A percentile compares a stretch with the other conserved stretches of the same genome.
Evolutionary conservation across 2,329 filamentous ascomycete genomes (phyloP).

Genomic region (Dactylella cylindrospora): DNA sequence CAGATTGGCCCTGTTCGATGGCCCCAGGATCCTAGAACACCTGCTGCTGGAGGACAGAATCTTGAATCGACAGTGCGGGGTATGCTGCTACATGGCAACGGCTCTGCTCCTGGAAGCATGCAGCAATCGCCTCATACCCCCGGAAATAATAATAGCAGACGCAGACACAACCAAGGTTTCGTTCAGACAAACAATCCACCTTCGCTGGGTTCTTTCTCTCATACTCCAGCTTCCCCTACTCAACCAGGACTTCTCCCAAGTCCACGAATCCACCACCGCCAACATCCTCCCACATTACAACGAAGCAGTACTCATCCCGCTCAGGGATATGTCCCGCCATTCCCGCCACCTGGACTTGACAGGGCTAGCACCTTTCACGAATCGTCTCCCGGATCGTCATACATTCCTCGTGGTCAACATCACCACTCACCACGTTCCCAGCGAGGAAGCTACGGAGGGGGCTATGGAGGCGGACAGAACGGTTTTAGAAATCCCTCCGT

Average conservation of each 20-base stretch:
- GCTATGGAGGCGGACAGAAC: conserved; percentile 15
- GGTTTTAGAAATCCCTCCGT: conserved; percentile 12
- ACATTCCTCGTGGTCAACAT: conserved; percentile 2
- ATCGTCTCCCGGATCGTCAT: conserved; percentile 2
- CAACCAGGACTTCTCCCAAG: conserved; percentile 19
- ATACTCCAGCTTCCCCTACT: conserved; percentile 9
- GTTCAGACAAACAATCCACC: too few species aligned
- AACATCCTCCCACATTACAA: conserved; percentile 15
- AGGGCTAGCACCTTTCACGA: conserved; percentile 18
- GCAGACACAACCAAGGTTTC: not conserved
- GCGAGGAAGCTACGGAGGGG: conserved; percentile 19
- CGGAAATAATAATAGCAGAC: conserved; percentile 1
- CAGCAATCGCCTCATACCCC: not conserved
- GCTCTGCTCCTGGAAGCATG: not conserved
- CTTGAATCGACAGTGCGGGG: conserved; percentile 33
- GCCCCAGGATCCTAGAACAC: conserved; percentile 6
- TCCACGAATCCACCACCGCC: conserved; percentile 32
- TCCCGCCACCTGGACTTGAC: conserved; percentile 14
- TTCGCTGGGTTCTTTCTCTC: conserved; percentile 5
- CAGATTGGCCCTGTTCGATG: too few species aligned
- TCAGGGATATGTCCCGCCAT: conserved; percentile 2
- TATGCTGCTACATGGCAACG: conserved; percentile 18
- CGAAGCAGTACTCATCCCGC: conserved; percentile 29
- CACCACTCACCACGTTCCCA: conserved; percentile 22
- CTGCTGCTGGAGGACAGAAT: conserved; percentile 3